Evolutionary conservation across 2,329 filamentous ascomycete genomes (phyloP), one percentile per base, ranked within the genome.

Genomic region (Clonostachys sp.): DNA sequence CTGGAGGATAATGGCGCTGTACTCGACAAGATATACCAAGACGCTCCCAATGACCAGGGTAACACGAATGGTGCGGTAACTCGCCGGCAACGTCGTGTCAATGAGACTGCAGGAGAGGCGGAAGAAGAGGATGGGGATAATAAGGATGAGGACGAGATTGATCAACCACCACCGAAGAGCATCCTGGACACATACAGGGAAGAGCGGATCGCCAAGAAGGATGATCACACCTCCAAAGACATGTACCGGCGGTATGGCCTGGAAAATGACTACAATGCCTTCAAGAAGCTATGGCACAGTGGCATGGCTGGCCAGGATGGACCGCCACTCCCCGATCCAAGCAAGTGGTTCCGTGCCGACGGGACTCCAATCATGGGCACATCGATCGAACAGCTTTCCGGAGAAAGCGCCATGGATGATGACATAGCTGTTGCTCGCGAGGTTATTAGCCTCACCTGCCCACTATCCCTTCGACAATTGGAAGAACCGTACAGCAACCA

Each of bases 371-470:
- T 69, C 40, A 63, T 69, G 60, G 48, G 36, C 36, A 39, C 17
- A 8, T 39, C 36, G 14, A n/a, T 39, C 36, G 36, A 39, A n/a
- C 12, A 39, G 36, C 36, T 39, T n/a, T n/a, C 14, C 12, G 36
- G 36, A n/a, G 36, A 18, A 5, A 55, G 52, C 2, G 65, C 55
- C 1, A 66, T 65, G 4, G 73, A 76, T 2, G 84, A 87, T 17
- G 87, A 91, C 40, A 72, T 91, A 20, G 77, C 84, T 2, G 77
- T 91, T 33, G 76, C 80, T 30, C 73, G 79, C 44, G 81, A 83
- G 51, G 78, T 75, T 5, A 73, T 83, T 45, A 86, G 80, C 61
- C 78, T 85, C 34, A 84, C 80, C 55, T 91, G 87, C 57, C 86
- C 86, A 0, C 62, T 91, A 17, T 86, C 86, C 0, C 69, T 90